Base-by-base conservation (phyloP, 768 basidiomycete genomes). In the Tylopilus cervinicoccineus region DNA sequence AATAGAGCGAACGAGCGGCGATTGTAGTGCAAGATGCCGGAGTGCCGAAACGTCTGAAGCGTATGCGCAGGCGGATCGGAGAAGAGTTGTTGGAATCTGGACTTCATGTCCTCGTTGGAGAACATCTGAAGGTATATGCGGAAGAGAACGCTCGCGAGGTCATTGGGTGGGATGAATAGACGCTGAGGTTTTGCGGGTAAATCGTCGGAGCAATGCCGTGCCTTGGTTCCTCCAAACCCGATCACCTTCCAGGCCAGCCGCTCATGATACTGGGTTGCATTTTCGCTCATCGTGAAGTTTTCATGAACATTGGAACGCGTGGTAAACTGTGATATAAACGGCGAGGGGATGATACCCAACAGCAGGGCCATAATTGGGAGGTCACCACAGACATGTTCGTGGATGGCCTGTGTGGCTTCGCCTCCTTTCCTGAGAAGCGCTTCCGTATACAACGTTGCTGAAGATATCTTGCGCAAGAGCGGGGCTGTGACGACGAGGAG, bases 1-100 rank as follows among this genome's bases (percentile, higher is more conserved):
- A 84, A 62, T 0, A 68, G 48, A 0, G 66, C 77, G 43, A 82
- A 81, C 27, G 70, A 73, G 27, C 68, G 68, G 7, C 81, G 72
- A 19, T 57, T 69, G 51, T 84, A 80, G 47, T 76, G 77, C 16
- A 73, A 27, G n/a, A 68, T 24, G 10, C 49, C 52, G 0, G 45
- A 58, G 10, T 26, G 40, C 27, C 26, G 26, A 5, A 64, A 45
- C 8, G 8, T 12, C 0, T 14, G 36, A 7, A 43, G 6, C 28
- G 19, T 19, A 1, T 27, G 20, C 19, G 29, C 27, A 0, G 20
- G 29, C 0, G 51, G 44, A 11, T 47, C 29, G 19, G 33, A 9
- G 7, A 48, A 10, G 5, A 52, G 13, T 19, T 36, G 17, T 6
- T 42, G 42, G 12, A 61, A 27, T 19, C 10, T 38, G 5, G 36